Base-by-base conservation (phyloP, 2,329 filamentous ascomycete genomes). In the Drechslerella dactyloides region DNA sequence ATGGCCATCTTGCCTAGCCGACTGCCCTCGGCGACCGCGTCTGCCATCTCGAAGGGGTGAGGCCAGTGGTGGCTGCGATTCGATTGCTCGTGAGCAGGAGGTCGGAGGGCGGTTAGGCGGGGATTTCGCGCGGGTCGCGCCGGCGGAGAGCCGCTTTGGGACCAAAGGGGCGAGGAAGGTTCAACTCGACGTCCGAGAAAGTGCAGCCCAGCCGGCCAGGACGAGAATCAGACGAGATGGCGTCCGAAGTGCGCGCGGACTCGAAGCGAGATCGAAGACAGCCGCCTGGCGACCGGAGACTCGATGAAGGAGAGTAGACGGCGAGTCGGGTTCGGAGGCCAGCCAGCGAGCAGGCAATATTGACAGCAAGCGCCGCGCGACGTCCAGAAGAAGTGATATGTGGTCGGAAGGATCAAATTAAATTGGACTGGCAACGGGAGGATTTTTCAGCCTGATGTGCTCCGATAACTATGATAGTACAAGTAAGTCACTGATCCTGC, bases 1-100 rank as follows among this genome's bases (percentile, higher is more conserved):
- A 70, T 70, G 59, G 66, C 66, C 66, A 70, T 40, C 54, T 70
- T 70, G 59, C 66, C 66, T 27, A 70, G 54, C 54, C 66, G 66
- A 40, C 66, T 70, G n/a, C 66, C 66, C 42, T 70, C 66, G 50
- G 54, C 66, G 48, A 70, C 59, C 40, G 66, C 33, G 24, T 70
- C 66, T 40, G 64, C 66, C 66, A 70, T 70, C 50, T 52, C 23
- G 37, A 15, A 13, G 46, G 3, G 30, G 33, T 58, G 21, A 24
- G 11, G 35, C 19, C 30, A 15, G 6, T 24, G 19, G 27, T 51
- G 35, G 35, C 10, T 13, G 19, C 17, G n/a, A n/a, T 37, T 23
- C 8, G 53, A 40, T 17, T 23, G 27, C 27, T 24, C 42, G 19
- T 60, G 40, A 33, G 35, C 30, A 46, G 19, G 53, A n/a, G 30